These are phyloP conservation scores for Alliaria petiolata DNA, from an alignment of 345 rosid genomes.

Conservation along the genomic window DNA sequence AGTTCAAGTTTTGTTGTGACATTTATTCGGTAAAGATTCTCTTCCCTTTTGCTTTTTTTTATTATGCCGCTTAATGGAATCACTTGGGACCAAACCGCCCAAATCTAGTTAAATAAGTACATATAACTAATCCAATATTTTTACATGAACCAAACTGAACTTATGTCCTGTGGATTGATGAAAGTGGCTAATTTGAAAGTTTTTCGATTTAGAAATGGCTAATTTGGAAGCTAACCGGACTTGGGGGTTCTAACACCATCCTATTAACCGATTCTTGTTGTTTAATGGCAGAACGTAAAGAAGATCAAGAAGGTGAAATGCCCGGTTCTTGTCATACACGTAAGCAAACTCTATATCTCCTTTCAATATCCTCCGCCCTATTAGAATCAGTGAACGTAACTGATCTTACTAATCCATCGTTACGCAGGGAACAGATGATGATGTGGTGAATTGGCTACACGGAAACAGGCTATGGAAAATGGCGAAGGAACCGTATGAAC, in stretches of 20 bases:
- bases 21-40: slow-evolving; percentile 60
- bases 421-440: slow-evolving; percentile 93
- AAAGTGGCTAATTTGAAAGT: background rate
- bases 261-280: background rate
- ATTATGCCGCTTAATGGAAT: too few relatives aligned
- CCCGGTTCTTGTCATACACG: slow-evolving; percentile 95
- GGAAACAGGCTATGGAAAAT: slow-evolving; percentile 89
- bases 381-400: background rate
- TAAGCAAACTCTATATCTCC: slow-evolving; percentile 34
- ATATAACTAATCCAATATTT: too few relatives aligned
- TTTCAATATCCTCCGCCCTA: background rate
- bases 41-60: background rate
- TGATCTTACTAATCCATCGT: background rate
- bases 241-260: background rate
- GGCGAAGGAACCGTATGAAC: slow-evolving; percentile 90
- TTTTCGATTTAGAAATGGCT: background rate
- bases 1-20: slow-evolving; percentile 84
- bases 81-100: too few relatives aligned
- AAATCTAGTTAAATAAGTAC: too few relatives aligned
- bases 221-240: background rate
- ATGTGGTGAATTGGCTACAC: slow-evolving; percentile 95
- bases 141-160: too few relatives aligned
- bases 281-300: slow-evolving; percentile 64
- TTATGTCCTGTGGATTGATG: background rate
- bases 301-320: slow-evolving; percentile 86